phyloP scores from a whole-genome alignment of 306 rosid species.

The Prunus kanzakura region DNA sequence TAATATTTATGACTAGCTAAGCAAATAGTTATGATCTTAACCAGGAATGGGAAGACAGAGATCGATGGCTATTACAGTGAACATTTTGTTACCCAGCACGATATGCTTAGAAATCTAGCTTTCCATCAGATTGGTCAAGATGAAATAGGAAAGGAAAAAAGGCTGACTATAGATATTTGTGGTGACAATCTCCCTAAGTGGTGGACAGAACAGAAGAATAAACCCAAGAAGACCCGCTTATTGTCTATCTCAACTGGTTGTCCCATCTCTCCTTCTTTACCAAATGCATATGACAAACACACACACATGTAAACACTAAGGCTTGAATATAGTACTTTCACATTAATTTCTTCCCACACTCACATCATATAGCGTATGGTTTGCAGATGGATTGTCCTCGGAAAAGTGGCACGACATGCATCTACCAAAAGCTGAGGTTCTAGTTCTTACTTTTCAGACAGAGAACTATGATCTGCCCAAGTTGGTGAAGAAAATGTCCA shows the following conservation, averaged over 20 bases:
- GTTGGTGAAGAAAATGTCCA: slow-evolving; percentile 45
- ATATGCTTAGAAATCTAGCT: slow-evolving; percentile 60
- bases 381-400: slow-evolving; percentile 54
- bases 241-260: slow-evolving; percentile 65
- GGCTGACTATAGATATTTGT: slow-evolving; percentile 37
- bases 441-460: slow-evolving; percentile 47
- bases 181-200: slow-evolving; percentile 45
- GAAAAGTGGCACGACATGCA: slow-evolving; percentile 46
- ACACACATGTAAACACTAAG: too few relatives aligned
- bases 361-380: slow-evolving; percentile 5
- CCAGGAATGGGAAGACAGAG: slow-evolving; percentile 41
- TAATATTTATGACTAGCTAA: slow-evolving; percentile 15
- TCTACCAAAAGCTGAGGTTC: slow-evolving; percentile 48
- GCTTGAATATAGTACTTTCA: too few relatives aligned
- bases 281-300: not conserved
- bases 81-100: slow-evolving; percentile 49
- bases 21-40: slow-evolving; percentile 6
- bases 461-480: slow-evolving; percentile 41
- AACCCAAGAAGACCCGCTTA: slow-evolving; percentile 31
- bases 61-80: slow-evolving; percentile 45
- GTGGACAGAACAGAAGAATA: slow-evolving; percentile 41
- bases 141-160: slow-evolving; percentile 34
- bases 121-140: slow-evolving; percentile 17
- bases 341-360: not conserved
- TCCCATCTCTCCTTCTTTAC: slow-evolving; percentile 1